Conservation (phyloP, 2,329 filamentous ascomycete genomes). For the Colletotrichum tamarilloi region DNA sequence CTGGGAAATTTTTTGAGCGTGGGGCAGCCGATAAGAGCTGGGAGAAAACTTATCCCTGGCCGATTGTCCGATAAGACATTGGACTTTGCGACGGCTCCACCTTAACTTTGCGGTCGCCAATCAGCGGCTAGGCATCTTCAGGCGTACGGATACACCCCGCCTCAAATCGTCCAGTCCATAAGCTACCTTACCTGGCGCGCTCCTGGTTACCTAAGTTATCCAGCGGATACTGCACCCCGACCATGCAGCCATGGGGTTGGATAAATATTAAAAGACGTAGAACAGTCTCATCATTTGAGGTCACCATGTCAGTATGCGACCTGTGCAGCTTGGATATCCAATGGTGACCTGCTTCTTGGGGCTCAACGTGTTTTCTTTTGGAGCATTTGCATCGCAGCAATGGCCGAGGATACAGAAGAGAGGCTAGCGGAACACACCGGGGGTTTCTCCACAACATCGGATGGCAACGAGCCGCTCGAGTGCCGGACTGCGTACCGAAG, state of each 20-base stretch:
- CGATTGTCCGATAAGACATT: conserved; percentile 30
- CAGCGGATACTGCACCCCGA: neutral
- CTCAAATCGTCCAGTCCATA: too few species aligned
- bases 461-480: conserved; percentile 16
- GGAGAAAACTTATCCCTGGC: conserved; percentile 36
- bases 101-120: neutral
- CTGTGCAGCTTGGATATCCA: neutral
- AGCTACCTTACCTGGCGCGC: too few species aligned
- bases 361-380: neutral
- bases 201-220: too few species aligned
- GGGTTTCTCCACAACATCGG: conserved; percentile 8
- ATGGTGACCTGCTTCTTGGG: neutral
- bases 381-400: neutral
- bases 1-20: conserved; percentile 35
- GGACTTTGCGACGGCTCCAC: neutral
- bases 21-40: conserved; percentile 32
- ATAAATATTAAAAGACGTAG: neutral
- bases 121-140: neutral
- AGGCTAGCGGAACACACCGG: conserved; percentile 6
- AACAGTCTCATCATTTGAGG: neutral
- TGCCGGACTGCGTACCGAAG: conserved; percentile 18
- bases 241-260: neutral
- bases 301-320: neutral
- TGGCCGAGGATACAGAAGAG: neutral
- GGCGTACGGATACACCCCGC: too few species aligned